These are phyloP conservation scores for Lagenidium giganteum DNA, from an alignment of 352 stramenopile genomes.

Conservation along the genomic window DNA sequence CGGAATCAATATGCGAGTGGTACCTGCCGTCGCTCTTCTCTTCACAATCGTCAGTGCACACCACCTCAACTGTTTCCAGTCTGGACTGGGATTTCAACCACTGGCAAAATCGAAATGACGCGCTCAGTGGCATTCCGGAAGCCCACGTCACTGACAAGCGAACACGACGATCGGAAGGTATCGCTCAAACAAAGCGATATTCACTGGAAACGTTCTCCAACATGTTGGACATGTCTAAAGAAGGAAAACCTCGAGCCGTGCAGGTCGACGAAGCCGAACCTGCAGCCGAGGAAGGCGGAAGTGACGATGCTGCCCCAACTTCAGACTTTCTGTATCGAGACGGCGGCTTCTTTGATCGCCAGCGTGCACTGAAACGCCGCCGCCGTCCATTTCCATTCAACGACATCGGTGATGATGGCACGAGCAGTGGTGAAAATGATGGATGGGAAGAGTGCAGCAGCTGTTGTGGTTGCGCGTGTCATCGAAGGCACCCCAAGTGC, in stretches of 20 bases:
- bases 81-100: slow-evolving; percentile 81
- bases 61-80: slow-evolving; percentile 37
- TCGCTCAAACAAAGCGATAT: no score
- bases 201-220: slow-evolving; percentile 53
- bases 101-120: slow-evolving; percentile 15
- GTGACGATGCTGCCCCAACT: slow-evolving; percentile 21
- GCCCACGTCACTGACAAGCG: slow-evolving; percentile 1
- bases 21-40: slow-evolving; percentile 73
- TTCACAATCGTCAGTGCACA: slow-evolving; percentile 54
- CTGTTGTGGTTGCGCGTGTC: slow-evolving; percentile 42
- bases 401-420: slow-evolving; percentile 24
- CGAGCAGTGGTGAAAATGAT: slow-evolving; percentile 9
- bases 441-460: slow-evolving; percentile 18
- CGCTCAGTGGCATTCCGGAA: neutral
- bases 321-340: slow-evolving; percentile 76
- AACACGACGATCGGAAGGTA: no score
- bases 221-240: slow-evolving; percentile 31
- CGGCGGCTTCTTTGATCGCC: slow-evolving; percentile 78
- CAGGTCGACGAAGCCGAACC: neutral
- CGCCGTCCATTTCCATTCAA: slow-evolving; percentile 53
- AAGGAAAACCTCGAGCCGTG: slow-evolving; percentile 4
- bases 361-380: slow-evolving; percentile 52
- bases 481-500: no score
- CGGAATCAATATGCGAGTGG: slow-evolving; percentile 66
- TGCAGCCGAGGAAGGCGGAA: slow-evolving; percentile 16